Conservation (phyloP, 495 filamentous ascomycete species). For the Penicillium turbatum region DNA sequence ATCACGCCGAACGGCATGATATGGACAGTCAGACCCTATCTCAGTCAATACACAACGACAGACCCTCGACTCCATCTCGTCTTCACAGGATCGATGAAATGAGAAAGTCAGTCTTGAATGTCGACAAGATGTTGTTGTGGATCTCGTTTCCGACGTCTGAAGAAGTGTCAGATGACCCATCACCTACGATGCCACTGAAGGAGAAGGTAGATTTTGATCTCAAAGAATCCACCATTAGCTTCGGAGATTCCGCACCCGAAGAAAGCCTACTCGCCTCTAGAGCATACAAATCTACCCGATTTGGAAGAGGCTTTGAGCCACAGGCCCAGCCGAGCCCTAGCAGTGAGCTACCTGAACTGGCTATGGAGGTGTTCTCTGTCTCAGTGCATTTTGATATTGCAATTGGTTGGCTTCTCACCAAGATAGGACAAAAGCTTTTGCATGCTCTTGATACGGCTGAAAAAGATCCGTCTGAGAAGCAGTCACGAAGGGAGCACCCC, state of each 20-base stretch:
- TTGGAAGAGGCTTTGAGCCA: conserved; percentile 21
- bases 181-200: conserved; percentile 1
- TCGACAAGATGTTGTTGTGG: conserved; percentile 37
- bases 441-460: conserved; percentile 32
- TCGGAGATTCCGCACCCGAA: conserved; percentile 21
- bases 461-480: conserved; percentile 4
- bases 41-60: conserved; percentile 16
- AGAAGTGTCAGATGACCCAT: conserved; percentile 1
- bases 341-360: conserved; percentile 29
- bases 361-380: conserved; percentile 53
- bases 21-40: conserved; percentile 7
- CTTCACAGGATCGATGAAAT: conserved; percentile 26
- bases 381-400: conserved; percentile 63
- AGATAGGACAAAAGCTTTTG: conserved; percentile 53
- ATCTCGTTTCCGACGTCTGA: conserved; percentile 24
- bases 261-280: conserved; percentile 32
- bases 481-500: not conserved
- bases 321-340: conserved; percentile 1
- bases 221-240: conserved; percentile 18
- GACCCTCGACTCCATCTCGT: conserved; percentile 13
- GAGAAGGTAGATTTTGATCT: conserved; percentile 18
- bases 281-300: conserved; percentile 19
- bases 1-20: conserved; percentile 11
- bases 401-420: conserved; percentile 60
- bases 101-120: conserved; percentile 31